Conservation (phyloP, 2,329 filamentous ascomycete genomes). For the Penicillium sp. region DNA sequence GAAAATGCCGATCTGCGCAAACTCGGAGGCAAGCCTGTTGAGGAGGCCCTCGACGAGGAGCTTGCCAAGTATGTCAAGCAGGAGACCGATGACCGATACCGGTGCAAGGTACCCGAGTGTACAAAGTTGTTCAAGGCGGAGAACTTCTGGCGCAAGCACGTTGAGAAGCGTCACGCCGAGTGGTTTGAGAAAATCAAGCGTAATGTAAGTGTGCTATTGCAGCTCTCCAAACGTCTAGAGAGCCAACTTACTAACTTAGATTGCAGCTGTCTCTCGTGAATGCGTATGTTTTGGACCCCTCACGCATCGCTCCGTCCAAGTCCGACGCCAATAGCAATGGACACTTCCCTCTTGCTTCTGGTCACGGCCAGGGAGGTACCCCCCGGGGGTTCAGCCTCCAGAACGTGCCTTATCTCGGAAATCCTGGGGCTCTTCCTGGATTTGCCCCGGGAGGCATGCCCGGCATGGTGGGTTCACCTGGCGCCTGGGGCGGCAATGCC, state of each 20-base stretch:
- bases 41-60: slow-evolving; percentile 86
- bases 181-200: slow-evolving; percentile 79
- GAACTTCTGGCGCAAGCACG: slow-evolving; percentile 96
- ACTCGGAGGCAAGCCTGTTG: slow-evolving; percentile 81
- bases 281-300: slow-evolving; percentile 88
- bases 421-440: slow-evolving; percentile 43
- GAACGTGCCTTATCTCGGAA: slow-evolving; percentile 62
- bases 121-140: slow-evolving; percentile 97
- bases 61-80: slow-evolving; percentile 88
- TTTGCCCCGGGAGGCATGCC: slow-evolving; percentile 38
- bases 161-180: slow-evolving; percentile 91
- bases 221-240: not conserved
- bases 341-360: slow-evolving; percentile 81
- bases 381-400: slow-evolving; percentile 89
- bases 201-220: slow-evolving; percentile 64
- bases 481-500: slow-evolving; percentile 33
- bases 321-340: slow-evolving; percentile 95
- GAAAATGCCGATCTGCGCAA: slow-evolving; percentile 85
- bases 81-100: slow-evolving; percentile 95
- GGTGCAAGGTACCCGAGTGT: slow-evolving; percentile 95
- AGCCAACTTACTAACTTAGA: slow-evolving; percentile 1
- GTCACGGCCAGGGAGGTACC: slow-evolving; percentile 76
- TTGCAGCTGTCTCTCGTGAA: slow-evolving; percentile 83
- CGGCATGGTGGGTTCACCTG: slow-evolving; percentile 35
- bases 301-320: slow-evolving; percentile 89